Evolutionary conservation across 768 basidiomycete genomes (phyloP).

Genomic region (Leucocoprinus sp.): DNA sequence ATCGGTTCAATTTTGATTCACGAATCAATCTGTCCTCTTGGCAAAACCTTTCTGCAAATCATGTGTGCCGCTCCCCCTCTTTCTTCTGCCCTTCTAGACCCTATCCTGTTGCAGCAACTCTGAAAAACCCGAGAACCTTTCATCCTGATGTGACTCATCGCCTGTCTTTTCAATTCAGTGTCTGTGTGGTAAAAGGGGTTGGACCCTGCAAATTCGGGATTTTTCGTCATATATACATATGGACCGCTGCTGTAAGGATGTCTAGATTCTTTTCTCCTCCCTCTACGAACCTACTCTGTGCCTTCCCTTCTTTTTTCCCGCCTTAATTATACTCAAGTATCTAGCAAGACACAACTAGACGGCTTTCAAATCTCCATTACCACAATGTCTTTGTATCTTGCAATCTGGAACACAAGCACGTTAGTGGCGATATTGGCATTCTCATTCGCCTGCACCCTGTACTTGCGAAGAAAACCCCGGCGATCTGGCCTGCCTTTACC

Average conservation of each 20-base stretch:
- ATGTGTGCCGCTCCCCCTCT: no score
- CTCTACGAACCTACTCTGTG: neutral
- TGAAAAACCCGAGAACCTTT: neutral
- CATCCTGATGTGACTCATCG: slow-evolving; percentile 5
- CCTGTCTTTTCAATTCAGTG: neutral
- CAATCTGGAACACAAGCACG: neutral
- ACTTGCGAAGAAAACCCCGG: neutral
- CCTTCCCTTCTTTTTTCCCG: neutral
- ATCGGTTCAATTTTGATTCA: no score
- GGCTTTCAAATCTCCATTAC: no score
- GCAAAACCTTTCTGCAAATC: no score
- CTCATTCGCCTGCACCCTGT: neutral
- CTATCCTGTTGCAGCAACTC: neutral
- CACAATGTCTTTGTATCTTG: neutral
- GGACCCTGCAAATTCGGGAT: neutral
- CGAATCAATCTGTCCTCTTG: no score
- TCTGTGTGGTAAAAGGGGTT: neutral
- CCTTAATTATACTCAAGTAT: neutral
- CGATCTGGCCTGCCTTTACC: slow-evolving; percentile 23
- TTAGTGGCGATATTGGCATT: slow-evolving; percentile 1
- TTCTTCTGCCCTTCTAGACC: neutral
- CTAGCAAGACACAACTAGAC: no score
- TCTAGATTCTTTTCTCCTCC: neutral
- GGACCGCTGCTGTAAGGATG: neutral
- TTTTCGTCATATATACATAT: neutral